Evolutionary conservation across 345 rosid genomes (phyloP), one percentile per base, ranked within the genome.

Genomic region (Alliaria petiolata): DNA sequence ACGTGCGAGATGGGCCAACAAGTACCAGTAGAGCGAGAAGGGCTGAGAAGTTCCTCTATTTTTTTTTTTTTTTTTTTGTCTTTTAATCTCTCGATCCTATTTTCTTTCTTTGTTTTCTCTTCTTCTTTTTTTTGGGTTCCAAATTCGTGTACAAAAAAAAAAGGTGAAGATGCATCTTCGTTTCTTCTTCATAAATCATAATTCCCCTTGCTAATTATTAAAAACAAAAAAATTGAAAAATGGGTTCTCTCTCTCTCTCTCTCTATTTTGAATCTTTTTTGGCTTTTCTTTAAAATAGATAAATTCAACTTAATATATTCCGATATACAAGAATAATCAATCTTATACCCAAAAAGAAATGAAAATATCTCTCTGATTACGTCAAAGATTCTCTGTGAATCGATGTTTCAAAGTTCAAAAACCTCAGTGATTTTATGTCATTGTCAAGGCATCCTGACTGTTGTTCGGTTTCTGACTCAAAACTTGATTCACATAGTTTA

Each of bases 81-180:
- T 5, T 53, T 44, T 13, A 35, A 34, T 69, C 5, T 31, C 38
- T 2, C n/a, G n/a, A 0, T 51, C 35, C 8, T 53, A 12, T 34
- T 34, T 62, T 72, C 22, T 33, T 4, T 31, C 16, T 4, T 11
- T 22, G 6, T 61, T n/a, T 0, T 67, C 2, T 25, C 17, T 13
- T 64, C 3, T 13, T 54, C 31, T 25, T 28, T 19, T n/a, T 14
- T 25, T 8, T 26, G 44, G 57, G 3, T 56, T 55, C 17, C 17
- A 46, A 19, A 56, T 46, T 65, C 60, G 16, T 74, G 78, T 67
- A 59, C 33, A 65, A 74, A 57, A 13, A 39, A 16, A 63, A 19
- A 11, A 10, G 4, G 10, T 44, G 35, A 47, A 55, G 15, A 56
- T n/a, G n/a, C n/a, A n/a, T n/a, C n/a, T n/a, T n/a, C n/a, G n/a